phyloP scores from a whole-genome alignment of 805 yeast genomes.

The Kodamaea hsintzibuensis region DNA sequence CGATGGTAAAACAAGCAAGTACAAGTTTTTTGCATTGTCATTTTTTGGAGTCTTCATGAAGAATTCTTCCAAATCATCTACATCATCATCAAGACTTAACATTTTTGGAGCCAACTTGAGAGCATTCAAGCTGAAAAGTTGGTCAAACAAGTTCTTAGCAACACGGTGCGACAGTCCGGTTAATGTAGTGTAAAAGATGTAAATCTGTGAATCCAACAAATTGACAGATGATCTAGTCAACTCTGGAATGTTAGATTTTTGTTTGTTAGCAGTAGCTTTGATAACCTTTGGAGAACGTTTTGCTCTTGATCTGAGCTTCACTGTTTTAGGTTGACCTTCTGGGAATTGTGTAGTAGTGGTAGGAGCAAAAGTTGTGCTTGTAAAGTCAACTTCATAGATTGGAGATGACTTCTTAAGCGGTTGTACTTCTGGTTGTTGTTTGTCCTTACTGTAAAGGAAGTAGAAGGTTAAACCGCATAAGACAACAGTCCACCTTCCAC shows the following conservation, averaged over 20 bases:
- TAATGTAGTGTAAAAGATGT: conserved; percentile 78
- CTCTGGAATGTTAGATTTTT: conserved; percentile 35
- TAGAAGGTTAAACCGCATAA: conserved; percentile 14
- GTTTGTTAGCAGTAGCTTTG: conserved; percentile 24
- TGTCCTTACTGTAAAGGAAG: conserved; percentile 13
- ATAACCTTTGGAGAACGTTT: conserved; percentile 45
- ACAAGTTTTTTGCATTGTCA: conserved; percentile 46
- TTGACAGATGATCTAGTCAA: conserved; percentile 41
- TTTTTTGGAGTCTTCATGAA: conserved; percentile 63
- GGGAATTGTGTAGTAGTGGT: conserved; percentile 21
- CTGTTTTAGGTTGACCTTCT: conserved; percentile 8
- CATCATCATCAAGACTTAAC: conserved; percentile 72
- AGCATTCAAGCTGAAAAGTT: conserved; percentile 28
- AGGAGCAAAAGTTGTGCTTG: conserved; percentile 34
- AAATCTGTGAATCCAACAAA: conserved; percentile 54
- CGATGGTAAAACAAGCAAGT: conserved; percentile 79
- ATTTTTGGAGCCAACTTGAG: conserved; percentile 48
- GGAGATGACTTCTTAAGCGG: conserved; percentile 22
- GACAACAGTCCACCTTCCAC: conserved; percentile 44
- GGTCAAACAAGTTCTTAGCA: conserved; percentile 53
- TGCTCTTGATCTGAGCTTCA: conserved; percentile 18
- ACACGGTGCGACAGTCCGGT: conserved; percentile 80
- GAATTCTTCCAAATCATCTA: conserved; percentile 81
- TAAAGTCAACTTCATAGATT: conserved; percentile 44
- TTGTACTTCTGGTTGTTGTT: background rate